phyloP scores from a whole-genome alignment of 1,284 basidiomycete genomes.

The Leccinum fallax region DNA sequence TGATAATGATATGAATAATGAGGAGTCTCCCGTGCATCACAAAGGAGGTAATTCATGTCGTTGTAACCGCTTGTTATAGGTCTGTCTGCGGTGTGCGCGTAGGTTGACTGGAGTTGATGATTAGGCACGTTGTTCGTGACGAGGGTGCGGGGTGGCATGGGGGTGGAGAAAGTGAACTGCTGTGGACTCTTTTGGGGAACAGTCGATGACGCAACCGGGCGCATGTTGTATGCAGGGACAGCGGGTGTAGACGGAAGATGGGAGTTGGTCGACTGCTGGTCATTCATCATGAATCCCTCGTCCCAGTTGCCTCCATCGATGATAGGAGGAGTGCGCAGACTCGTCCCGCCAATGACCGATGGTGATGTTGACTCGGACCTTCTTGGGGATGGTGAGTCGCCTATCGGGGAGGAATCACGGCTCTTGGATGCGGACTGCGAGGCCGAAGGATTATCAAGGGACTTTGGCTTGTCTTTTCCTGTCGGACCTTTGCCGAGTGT shows the following conservation, averaged over 20 bases:
- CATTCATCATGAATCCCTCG: slow-evolving; percentile 55
- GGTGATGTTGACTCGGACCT: slow-evolving; percentile 40
- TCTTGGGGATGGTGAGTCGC: slow-evolving; percentile 49
- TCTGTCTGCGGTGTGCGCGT: slow-evolving; percentile 34
- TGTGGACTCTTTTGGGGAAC: slow-evolving; percentile 39
- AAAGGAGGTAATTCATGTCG: slow-evolving; percentile 39
- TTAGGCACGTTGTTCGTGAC: slow-evolving; percentile 33
- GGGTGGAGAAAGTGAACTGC: slow-evolving; percentile 38
- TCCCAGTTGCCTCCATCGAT: slow-evolving; percentile 60
- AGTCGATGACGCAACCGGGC: slow-evolving; percentile 31
- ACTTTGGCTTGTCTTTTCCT: slow-evolving; percentile 76
- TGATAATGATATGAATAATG: slow-evolving; percentile 43
- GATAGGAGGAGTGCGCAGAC: slow-evolving; percentile 39
- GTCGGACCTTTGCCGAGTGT: slow-evolving; percentile 80
- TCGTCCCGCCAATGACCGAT: slow-evolving; percentile 36
- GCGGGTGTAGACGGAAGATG: slow-evolving; percentile 43
- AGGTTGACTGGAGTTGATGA: slow-evolving; percentile 34
- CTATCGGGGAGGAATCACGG: slow-evolving; percentile 45
- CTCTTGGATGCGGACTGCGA: slow-evolving; percentile 38
- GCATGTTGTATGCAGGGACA: slow-evolving; percentile 41
- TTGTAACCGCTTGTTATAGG: slow-evolving; percentile 38
- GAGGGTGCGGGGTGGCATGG: slow-evolving; percentile 32
- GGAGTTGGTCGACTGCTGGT: slow-evolving; percentile 43
- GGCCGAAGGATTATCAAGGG: slow-evolving; percentile 34
- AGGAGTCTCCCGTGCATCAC: slow-evolving; percentile 35